phyloP scores from a whole-genome alignment of 192 early-diverging fungal species.

The Jimgerdemannia flammicorona region DNA sequence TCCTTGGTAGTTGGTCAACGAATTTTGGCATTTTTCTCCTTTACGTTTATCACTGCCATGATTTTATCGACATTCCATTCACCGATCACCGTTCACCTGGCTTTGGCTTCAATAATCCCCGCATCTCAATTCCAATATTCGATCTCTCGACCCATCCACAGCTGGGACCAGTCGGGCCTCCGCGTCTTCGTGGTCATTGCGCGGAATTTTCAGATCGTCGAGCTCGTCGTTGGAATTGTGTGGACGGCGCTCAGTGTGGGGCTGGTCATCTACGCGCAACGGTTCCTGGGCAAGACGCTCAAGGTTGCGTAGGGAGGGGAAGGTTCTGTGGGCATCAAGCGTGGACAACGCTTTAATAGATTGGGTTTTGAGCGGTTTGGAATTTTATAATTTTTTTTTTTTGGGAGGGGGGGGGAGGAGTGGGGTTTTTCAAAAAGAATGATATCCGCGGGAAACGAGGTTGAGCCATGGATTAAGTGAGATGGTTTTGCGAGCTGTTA shows the following conservation, averaged over 20 bases:
- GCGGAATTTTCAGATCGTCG: conserved; percentile 27
- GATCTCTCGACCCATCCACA: conserved; percentile 5
- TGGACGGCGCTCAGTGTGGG: conserved; percentile 27
- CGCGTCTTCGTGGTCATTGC: conserved; percentile 40
- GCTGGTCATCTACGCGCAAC: conserved; percentile 21
- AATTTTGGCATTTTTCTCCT: conserved; percentile 2
- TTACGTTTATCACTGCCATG: neutral
- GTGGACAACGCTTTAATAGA: too few relatives aligned
- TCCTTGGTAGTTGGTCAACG: neutral
- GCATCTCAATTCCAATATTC: neutral
- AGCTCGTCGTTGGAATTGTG: conserved; percentile 39
- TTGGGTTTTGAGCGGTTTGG: too few relatives aligned
- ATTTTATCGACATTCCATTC: neutral
- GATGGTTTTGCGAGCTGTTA: too few relatives aligned
- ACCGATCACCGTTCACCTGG: neutral
- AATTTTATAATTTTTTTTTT: too few relatives aligned
- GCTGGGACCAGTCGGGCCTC: conserved; percentile 42
- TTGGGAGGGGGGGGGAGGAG: too few relatives aligned
- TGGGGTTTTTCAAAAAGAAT: neutral
- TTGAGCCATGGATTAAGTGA: too few relatives aligned
- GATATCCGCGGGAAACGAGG: too few relatives aligned
- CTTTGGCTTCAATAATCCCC: neutral
- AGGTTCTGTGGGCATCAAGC: neutral
- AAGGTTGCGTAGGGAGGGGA: conserved; percentile 17
- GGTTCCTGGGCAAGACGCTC: conserved; percentile 31